Evolutionary conservation across 257 asterid species (phyloP), one percentile per base, ranked within the genome.

Genomic region (Henckelia pumila): DNA sequence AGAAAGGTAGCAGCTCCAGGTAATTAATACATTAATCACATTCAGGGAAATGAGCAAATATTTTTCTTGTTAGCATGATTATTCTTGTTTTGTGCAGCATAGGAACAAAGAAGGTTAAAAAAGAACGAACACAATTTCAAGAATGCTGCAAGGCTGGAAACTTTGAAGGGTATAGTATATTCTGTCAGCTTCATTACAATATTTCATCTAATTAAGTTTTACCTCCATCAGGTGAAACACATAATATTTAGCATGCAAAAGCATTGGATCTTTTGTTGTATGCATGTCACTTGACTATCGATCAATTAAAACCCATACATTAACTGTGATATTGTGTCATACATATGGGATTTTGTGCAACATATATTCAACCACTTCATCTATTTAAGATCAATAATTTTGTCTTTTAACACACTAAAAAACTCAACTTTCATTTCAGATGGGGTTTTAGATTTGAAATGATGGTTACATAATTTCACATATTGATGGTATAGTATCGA

Each of bases 1-100:
- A n/a, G n/a, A 88, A 76, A 82, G 96, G 96, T n/a, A 88, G 96
- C 88, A 71, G 91, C 81, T 86, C 97, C 33, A 86, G 97, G 97
- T 88, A 80, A 67, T 55, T 17, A n/a, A 58, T 28, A 7, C 30
- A 30, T 65, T 40, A 19, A 35, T 16, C 17, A 40, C 9, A 10
- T 44, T 13, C 52, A 33, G 55, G 16, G 30, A 32, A 69, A 64
- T 57, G 69, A 33, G n/a, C 1, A n/a, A n/a, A n/a, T n/a, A n/a
- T n/a, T n/a, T n/a, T n/a, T n/a, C n/a, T n/a, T n/a, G n/a, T n/a
- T n/a, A n/a, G 8, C 9, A 11, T 64, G 6, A 24, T 56, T 28
- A 4, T 37, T 60, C 6, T 23, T 33, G 11, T 40, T 25, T 26
- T 21, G 4, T 73, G 79, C 74, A 91, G 97, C 75, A 91, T 91